These are phyloP conservation scores for Aspergillus bridgeri DNA, from an alignment of 495 filamentous ascomycete genomes.

Conservation along the genomic window DNA sequence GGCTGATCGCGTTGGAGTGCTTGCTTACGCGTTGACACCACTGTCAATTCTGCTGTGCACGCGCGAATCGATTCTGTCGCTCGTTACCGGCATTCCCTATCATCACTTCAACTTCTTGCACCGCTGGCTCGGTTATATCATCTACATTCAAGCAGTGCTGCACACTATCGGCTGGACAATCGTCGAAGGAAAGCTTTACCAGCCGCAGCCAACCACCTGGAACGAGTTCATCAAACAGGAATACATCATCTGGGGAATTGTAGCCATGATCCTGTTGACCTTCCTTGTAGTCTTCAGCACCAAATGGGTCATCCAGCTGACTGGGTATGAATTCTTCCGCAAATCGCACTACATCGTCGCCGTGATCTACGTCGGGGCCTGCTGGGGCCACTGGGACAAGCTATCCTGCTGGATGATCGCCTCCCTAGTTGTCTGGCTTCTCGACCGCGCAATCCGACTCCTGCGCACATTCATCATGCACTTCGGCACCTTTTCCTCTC, in stretches of 20 bases:
- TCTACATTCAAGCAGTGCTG: conserved; percentile 55
- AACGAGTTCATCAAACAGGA: conserved; percentile 47
- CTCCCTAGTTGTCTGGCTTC: conserved; percentile 51
- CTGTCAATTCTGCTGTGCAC: conserved; percentile 56
- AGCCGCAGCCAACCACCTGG: conserved; percentile 58
- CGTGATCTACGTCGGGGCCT: conserved; percentile 62
- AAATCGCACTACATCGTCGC: conserved; percentile 63
- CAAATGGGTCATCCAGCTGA: conserved; percentile 51
- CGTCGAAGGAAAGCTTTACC: conserved; percentile 57
- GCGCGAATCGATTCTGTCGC: conserved; percentile 57
- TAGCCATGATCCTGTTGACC: conserved; percentile 56
- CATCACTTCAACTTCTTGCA: conserved; percentile 69
- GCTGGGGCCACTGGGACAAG: conserved; percentile 64
- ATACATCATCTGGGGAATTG: conserved; percentile 64
- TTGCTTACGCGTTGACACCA: conserved; percentile 66
- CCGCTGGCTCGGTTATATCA: conserved; percentile 62
- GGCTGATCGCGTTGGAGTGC: conserved; percentile 57
- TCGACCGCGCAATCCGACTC: conserved; percentile 52
- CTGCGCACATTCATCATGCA: conserved; percentile 53
- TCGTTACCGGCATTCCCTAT: conserved; percentile 63
- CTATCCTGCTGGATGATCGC: conserved; percentile 62
- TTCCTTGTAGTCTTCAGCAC: conserved; percentile 54
- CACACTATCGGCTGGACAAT: conserved; percentile 67
- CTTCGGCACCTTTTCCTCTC: conserved; percentile 32
- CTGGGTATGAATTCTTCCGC: conserved; percentile 65